A percentile compares a stretch with the other conserved stretches of the same genome.
Evolutionary conservation across 1,139 yeast genomes (phyloP).

Genomic region (Sugiyamaella sp.): DNA sequence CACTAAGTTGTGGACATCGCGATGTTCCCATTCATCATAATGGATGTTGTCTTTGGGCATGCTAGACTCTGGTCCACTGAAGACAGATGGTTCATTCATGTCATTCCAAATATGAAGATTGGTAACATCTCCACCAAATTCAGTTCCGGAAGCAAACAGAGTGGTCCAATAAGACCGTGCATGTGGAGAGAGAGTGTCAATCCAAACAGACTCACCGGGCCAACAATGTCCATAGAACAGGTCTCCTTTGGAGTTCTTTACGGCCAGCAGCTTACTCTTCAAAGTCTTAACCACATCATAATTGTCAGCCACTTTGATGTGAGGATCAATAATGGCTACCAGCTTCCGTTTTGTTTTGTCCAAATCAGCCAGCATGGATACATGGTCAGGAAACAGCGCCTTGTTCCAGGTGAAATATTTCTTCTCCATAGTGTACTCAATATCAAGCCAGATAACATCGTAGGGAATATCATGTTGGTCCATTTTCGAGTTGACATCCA

Average conservation of each 20-base stretch:
- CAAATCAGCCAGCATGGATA: constrained; percentile 61
- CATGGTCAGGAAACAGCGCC: constrained; percentile 74
- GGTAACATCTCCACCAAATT: constrained; percentile 55
- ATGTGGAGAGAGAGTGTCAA: constrained; percentile 74
- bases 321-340: constrained; percentile 90
- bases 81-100: constrained; percentile 97
- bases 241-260: constrained; percentile 52
- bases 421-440: constrained; percentile 84
- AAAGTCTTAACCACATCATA: constrained; percentile 65
- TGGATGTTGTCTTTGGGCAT: constrained; percentile 82
- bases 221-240: constrained; percentile 88
- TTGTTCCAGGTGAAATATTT: constrained; percentile 91
- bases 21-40: constrained; percentile 81
- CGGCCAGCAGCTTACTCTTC: constrained; percentile 46
- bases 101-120: constrained; percentile 94
- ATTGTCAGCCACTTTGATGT: constrained; percentile 61
- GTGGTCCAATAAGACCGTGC: constrained; percentile 64
- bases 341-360: constrained; percentile 77
- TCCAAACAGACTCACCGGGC: constrained; percentile 98
- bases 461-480: constrained; percentile 79
- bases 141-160: constrained; percentile 42
- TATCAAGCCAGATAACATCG: constrained; percentile 94
- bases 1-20: constrained; percentile 84
- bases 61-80: constrained; percentile 92
- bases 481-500: constrained; percentile 67